Evolutionary conservation across 108 stramenopile genomes (phyloP), one percentile per base, ranked within the genome.

Genomic region (Stephanodiscus triporus): DNA sequence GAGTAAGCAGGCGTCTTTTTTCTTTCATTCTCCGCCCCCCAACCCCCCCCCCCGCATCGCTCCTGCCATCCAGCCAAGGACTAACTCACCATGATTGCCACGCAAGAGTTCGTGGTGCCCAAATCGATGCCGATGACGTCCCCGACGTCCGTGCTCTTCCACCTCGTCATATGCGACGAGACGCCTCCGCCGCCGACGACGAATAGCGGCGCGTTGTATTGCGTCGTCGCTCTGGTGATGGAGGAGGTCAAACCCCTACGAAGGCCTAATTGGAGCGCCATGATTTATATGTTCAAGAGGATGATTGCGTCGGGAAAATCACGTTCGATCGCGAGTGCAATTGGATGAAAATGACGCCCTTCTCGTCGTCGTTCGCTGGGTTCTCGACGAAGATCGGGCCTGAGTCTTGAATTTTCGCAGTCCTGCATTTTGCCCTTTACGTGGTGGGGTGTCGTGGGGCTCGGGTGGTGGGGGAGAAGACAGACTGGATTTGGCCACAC

Each of bases 81-180:
- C n/a, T n/a, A n/a, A 91, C 92, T 76, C 78, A 97, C 98, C 98
- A 99, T 99, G 68, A 98, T 96, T 48, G 99, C 95, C 22, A 99
- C 99, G 81, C 99, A 99, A 9, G 96, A 97, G 92, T 99, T 99
- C 50, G 99, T 99, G 8, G 99, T 99, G 42, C 99, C 99, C 55
- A 99, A 85, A 90, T 99, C 99, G 76, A 99, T 99, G 13, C 99
- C 99, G 74, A 99, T 97, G 66, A 99, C 96, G 83, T 98, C 97
- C 34, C 96, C 97, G 14, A 85, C 90, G 66, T 93, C 92, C 42
- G 72, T 80, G 57, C 86, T 85, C 60, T 85, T 89, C 75, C 70
- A 88, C 50, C 80, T 55, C 30, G 60, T 23, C 47, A 47, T 37
- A 26, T 68, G 60, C 19, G 49, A 49, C 9, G 63, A 60, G 57